These are phyloP conservation scores for Rhizopogon vesiculosus DNA, from an alignment of 768 basidiomycete species.

Conservation along the genomic window DNA sequence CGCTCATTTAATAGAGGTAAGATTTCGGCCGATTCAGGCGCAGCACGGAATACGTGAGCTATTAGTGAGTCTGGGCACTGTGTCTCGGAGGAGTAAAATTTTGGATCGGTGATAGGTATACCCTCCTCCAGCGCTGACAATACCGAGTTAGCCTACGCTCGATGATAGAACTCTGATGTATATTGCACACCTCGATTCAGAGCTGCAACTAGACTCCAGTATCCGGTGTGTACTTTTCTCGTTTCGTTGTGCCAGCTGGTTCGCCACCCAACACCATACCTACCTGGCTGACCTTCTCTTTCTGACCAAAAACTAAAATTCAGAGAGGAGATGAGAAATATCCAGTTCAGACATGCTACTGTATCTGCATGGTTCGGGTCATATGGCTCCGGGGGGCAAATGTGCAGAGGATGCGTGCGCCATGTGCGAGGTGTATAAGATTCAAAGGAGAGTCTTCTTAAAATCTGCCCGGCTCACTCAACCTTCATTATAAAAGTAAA, in stretches of 20 bases:
- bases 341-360: slow-evolving; percentile 69
- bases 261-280: slow-evolving; percentile 80
- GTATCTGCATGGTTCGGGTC: slow-evolving; percentile 48
- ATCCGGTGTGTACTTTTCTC: slow-evolving; percentile 67
- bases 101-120: slow-evolving; percentile 75
- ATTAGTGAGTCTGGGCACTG: slow-evolving; percentile 71
- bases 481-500: slow-evolving; percentile 3
- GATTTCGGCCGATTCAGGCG: slow-evolving; percentile 50
- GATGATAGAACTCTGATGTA: neutral
- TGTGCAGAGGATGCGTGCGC: slow-evolving; percentile 64
- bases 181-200: slow-evolving; percentile 63
- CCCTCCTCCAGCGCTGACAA: slow-evolving; percentile 64
- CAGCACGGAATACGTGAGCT: slow-evolving; percentile 62
- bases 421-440: slow-evolving; percentile 78
- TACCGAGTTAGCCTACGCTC: neutral
- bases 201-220: slow-evolving; percentile 84
- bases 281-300: slow-evolving; percentile 46
- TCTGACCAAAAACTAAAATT: slow-evolving; percentile 93
- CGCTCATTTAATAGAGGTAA: slow-evolving; percentile 72
- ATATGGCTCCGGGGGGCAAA: slow-evolving; percentile 66
- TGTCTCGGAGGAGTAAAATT: slow-evolving; percentile 68
- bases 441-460: slow-evolving; percentile 49
- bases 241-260: slow-evolving; percentile 54
- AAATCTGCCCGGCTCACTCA: slow-evolving; percentile 45
- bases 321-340: slow-evolving; percentile 80